Evolutionary conservation across 1,139 yeast genomes (phyloP), one percentile per base, ranked within the genome.

Genomic region (Saccharomyces hybrid): DNA sequence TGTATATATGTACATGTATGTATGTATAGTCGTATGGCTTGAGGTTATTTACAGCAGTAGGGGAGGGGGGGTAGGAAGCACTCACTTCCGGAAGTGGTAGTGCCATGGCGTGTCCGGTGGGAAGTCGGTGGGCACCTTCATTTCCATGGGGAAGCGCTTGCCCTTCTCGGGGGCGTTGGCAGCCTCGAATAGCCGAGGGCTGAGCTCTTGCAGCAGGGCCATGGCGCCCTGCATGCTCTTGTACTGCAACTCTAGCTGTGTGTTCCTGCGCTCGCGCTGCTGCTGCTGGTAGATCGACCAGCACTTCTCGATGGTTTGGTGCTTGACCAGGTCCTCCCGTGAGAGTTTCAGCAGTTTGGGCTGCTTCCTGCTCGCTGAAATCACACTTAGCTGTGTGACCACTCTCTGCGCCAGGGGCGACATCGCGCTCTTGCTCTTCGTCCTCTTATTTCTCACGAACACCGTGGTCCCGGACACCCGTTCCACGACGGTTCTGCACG

Each of bases 101-200:
- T 84, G 82, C 97, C 98, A 91, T 29, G 88, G 78, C 59, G 80
- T 78, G 65, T 81, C 83, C 46, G 98, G 86, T n/a, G 99, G 99
- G 59, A 77, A 88, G 55, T 90, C 95, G 1, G 96, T 87, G 34
- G 99, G 98, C 4, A 88, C 82, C 67, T 95, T 81, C 74, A 89
- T 71, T 65, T 91, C 97, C 65, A 85, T 70, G 7, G 95, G 93
- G 68, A 84, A 86, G 64, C 83, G 75, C 54, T 69, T 70, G 32
- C 71, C 74, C 34, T 62, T 60, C 52, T 72, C 74, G 28, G 63
- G 61, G 19, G 58, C 60, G 55, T 68, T 68, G 3, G 76, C 74
- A n/a, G 61, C 59, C 6, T 61, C 61, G 59, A 72, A 79, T 46
- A 78, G 59, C 14, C 61, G 65, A 0, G 69, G 68, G 28, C 68